These are phyloP conservation scores for Alternaria angustiovoidea DNA, from an alignment of 2,329 filamentous ascomycete genomes.

Conservation along the genomic window DNA sequence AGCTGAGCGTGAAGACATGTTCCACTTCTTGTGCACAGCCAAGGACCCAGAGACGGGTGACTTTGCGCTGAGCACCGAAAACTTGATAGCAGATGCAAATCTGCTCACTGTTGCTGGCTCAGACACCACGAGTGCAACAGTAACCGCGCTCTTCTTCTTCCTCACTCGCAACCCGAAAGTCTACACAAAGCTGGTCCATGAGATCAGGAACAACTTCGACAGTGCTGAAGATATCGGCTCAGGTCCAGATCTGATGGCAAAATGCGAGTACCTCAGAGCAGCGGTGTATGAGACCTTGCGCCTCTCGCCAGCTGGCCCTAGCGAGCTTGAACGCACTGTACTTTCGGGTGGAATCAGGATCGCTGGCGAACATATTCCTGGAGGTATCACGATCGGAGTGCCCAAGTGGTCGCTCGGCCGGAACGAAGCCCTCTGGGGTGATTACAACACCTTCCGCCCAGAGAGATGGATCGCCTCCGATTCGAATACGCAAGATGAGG, in stretches of 20 bases:
- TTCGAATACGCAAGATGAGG: constrained; percentile 15
- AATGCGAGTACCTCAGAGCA: constrained; percentile 25
- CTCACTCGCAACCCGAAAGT: constrained; percentile 14
- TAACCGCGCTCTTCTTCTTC: constrained; percentile 23
- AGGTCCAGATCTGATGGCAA: constrained; percentile 5
- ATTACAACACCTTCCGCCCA: constrained; percentile 22
- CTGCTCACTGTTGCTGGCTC: constrained; percentile 25
- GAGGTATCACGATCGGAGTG: constrained; percentile 24
- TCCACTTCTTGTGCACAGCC: constrained; percentile 51
- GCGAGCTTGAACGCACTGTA: constrained; percentile 23
- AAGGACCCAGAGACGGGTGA: constrained; percentile 51
- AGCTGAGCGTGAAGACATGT: constrained; percentile 44
- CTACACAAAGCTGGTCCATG: constrained; percentile 21
- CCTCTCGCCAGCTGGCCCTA: constrained; percentile 21
- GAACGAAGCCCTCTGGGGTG: constrained; percentile 26
- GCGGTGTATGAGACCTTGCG: constrained; percentile 29
- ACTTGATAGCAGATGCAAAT: constrained; percentile 43
- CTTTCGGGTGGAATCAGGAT: constrained; percentile 29
- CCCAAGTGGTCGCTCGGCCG: constrained; percentile 27
- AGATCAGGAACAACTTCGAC: constrained; percentile 20
- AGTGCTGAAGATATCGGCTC: constrained; percentile 16
- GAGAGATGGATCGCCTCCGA: constrained; percentile 29
- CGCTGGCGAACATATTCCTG: constrained; percentile 19
- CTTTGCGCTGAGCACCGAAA: constrained; percentile 39
- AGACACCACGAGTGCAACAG: constrained; percentile 20